Evolutionary conservation across 192 early-diverging fungal species (phyloP).

Genomic region (Radiomyces spectabilis): DNA sequence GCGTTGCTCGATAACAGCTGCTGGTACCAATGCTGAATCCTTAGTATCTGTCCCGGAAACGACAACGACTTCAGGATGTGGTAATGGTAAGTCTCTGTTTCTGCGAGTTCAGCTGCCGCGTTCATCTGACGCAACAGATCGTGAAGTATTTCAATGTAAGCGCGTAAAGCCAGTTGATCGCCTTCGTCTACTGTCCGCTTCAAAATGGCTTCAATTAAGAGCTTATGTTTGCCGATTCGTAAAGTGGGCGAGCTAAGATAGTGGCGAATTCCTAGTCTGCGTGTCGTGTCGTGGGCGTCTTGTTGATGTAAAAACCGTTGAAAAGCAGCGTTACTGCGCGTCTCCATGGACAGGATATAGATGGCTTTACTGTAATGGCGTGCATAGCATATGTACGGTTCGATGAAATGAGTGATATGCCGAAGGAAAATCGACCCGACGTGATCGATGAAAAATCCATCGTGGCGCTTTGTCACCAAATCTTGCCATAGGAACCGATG

Average conservation of each 20-base stretch:
- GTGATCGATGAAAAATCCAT: neutral
- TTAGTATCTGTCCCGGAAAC: neutral
- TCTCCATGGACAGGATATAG: constrained; percentile 6
- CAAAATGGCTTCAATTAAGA: constrained; percentile 8
- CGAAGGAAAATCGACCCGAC: neutral
- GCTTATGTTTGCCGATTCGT: constrained; percentile 8
- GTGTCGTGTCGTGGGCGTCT: neutral
- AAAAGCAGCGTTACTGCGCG: neutral
- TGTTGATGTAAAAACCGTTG: neutral
- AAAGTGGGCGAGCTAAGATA: constrained; percentile 8
- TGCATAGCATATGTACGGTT: constrained; percentile 7
- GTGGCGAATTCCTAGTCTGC: constrained; percentile 8
- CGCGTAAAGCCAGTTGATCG: neutral
- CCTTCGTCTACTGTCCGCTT: constrained; percentile 2
- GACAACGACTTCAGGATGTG: neutral
- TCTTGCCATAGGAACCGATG: constrained; percentile 5
- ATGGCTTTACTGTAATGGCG: neutral
- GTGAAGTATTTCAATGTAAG: neutral
- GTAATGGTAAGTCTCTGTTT: neutral
- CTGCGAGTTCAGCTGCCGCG: neutral
- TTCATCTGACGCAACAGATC: constrained; percentile 6
- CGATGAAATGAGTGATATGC: neutral
- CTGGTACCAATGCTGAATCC: neutral
- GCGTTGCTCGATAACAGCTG: neutral
- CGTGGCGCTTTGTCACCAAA: neutral